Conservation (phyloP, 177 flowering plant genomes). For the Vitis hybrid region DNA sequence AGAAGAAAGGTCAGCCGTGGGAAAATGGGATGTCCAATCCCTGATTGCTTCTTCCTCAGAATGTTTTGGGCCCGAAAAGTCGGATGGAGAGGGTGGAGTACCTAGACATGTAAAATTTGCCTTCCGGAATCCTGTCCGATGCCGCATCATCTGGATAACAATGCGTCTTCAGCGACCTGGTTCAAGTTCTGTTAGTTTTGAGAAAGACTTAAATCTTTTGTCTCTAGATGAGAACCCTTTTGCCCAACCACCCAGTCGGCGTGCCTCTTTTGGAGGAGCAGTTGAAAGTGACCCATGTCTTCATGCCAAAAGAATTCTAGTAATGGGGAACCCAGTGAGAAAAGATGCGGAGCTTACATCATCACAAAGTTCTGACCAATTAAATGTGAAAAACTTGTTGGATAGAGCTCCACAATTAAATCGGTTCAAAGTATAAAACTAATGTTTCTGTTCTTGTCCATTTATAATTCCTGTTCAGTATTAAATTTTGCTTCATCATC, state of each 20-base stretch:
- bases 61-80: conserved; percentile 68
- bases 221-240: conserved; percentile 86
- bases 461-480: not conserved
- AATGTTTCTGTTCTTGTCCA: conserved; percentile 9
- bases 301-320: conserved; percentile 82
- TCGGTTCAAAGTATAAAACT: conserved; percentile 68
- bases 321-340: conserved; percentile 60
- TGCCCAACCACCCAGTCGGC: conserved; percentile 45
- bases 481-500: not conserved
- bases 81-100: conserved; percentile 24
- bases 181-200: conserved; percentile 76
- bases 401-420: conserved; percentile 69
- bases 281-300: conserved; percentile 65
- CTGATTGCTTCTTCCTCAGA: conserved; percentile 66
- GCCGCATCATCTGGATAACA: conserved; percentile 89
- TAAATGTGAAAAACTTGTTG: conserved; percentile 61
- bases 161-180: conserved; percentile 63
- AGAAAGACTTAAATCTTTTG: conserved; percentile 60
- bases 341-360: conserved; percentile 44
- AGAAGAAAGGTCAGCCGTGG: conserved; percentile 77
- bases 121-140: conserved; percentile 74
- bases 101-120: conserved; percentile 80
- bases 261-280: conserved; percentile 74
- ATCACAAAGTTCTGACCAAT: conserved; percentile 50
- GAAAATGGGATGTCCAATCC: conserved; percentile 91